phyloP scores from a whole-genome alignment of 495 filamentous ascomycete species.

The Pyrenopolyporus hunteri region DNA sequence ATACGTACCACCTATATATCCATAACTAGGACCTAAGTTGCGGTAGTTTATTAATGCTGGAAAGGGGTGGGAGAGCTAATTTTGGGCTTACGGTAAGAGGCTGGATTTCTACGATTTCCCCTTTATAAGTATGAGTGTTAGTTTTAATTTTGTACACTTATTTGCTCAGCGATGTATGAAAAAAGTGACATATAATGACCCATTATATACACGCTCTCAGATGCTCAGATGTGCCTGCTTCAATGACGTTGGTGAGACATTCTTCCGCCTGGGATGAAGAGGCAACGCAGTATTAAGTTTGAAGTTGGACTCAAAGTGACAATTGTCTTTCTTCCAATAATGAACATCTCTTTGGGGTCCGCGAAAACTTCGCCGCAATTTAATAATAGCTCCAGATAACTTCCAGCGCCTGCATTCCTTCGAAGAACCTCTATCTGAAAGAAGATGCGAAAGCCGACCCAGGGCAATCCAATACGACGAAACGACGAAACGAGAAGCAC shows the following conservation, averaged over 20 bases:
- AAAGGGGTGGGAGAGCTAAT: no score
- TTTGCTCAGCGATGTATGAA: no score
- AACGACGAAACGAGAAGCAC: neutral
- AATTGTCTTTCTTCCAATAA: slow-evolving; percentile 5
- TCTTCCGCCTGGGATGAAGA: neutral
- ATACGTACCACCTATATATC: no score
- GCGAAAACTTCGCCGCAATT: neutral
- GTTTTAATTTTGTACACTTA: no score
- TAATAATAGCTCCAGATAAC: neutral
- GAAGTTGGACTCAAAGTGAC: neutral
- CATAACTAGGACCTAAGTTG: no score
- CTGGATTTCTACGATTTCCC: no score
- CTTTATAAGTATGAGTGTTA: neutral
- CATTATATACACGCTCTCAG: neutral
- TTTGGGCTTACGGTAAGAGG: no score
- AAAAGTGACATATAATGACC: neutral
- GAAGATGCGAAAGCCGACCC: slow-evolving; percentile 23
- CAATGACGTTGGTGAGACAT: neutral
- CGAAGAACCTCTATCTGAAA: slow-evolving; percentile 19
- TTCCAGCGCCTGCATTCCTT: neutral
- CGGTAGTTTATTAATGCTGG: no score
- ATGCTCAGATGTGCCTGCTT: neutral
- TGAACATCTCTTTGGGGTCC: neutral
- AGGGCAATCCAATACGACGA: slow-evolving; percentile 4
- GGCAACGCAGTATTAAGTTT: neutral